These are phyloP conservation scores for Monilinia fructigena DNA, from an alignment of 2,329 filamentous ascomycete species.

Conservation along the genomic window DNA sequence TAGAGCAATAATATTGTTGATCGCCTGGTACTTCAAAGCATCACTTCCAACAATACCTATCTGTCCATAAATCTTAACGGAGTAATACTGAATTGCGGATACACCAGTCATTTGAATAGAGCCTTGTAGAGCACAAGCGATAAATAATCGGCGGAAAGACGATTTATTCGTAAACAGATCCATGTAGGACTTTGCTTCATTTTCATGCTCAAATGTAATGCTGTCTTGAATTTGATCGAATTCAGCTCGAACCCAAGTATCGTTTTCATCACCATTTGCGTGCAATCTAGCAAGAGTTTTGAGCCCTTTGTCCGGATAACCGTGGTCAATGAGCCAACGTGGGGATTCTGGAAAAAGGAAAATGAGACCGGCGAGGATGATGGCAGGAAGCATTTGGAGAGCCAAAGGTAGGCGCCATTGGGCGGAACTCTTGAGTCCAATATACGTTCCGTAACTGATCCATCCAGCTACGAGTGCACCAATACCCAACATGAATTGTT, in stretches of 20 bases:
- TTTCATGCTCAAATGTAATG: slow-evolving; percentile 55
- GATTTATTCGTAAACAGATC: slow-evolving; percentile 60
- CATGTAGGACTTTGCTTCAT: slow-evolving; percentile 60
- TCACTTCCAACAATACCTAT: slow-evolving; percentile 58
- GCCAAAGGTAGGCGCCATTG: slow-evolving; percentile 44
- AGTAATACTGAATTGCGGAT: slow-evolving; percentile 64
- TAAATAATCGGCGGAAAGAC: slow-evolving; percentile 61
- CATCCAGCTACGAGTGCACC: slow-evolving; percentile 71
- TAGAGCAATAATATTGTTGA: slow-evolving; percentile 62
- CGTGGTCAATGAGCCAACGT: slow-evolving; percentile 65
- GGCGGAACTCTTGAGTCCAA: slow-evolving; percentile 38
- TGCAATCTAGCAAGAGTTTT: slow-evolving; percentile 59
- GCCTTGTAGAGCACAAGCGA: slow-evolving; percentile 60
- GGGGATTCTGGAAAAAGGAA: slow-evolving; percentile 64
- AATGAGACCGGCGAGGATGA: slow-evolving; percentile 53
- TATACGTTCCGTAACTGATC: slow-evolving; percentile 63
- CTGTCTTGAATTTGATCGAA: slow-evolving; percentile 63
- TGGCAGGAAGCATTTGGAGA: slow-evolving; percentile 60
- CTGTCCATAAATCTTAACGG: slow-evolving; percentile 54
- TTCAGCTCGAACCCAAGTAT: slow-evolving; percentile 62
- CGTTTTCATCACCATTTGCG: slow-evolving; percentile 55
- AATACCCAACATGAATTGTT: slow-evolving; percentile 81
- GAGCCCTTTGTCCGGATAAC: slow-evolving; percentile 54
- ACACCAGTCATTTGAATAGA: slow-evolving; percentile 67
- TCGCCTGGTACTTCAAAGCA: slow-evolving; percentile 63